Evolutionary conservation across 2,329 filamentous ascomycete genomes (phyloP).

Genomic region (Diaporthe sp.): DNA sequence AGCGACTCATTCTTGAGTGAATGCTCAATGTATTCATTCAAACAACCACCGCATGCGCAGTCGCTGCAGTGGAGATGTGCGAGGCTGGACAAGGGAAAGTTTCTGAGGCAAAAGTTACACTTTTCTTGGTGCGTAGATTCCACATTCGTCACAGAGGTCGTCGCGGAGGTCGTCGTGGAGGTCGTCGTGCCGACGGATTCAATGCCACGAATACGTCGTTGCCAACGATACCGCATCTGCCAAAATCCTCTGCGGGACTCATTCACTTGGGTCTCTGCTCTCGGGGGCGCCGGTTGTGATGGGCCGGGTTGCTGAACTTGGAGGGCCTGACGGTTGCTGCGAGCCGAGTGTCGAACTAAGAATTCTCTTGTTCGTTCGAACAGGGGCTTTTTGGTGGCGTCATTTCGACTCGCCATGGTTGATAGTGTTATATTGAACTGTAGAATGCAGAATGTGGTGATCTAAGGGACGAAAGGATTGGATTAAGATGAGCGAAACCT

Average conservation of each 20-base stretch:
- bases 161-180: too few species aligned
- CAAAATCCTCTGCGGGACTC: rapidly evolving
- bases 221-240: too few species aligned
- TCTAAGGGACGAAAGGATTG: neutral
- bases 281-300: neutral
- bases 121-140: neutral
- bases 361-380: neutral
- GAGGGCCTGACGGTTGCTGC: rapidly evolving
- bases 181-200: too few species aligned
- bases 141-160: neutral
- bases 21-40: neutral
- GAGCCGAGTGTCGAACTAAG: rapidly evolving
- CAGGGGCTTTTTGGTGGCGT: neutral
- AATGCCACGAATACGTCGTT: too few species aligned
- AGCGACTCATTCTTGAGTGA: neutral
- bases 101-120: rapidly evolving
- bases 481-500: neutral
- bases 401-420: rapidly evolving
- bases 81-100: neutral
- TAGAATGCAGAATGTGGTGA: neutral
- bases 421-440: neutral
- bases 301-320: rapidly evolving
- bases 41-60: slow-evolving; percentile 5
- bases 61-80: neutral
- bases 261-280: neutral